Percentiles rank a stretch among this genome's conserved stretches.
Conservation (phyloP, 73 alveolate genomes). For the Uronychia setigera region DNA sequence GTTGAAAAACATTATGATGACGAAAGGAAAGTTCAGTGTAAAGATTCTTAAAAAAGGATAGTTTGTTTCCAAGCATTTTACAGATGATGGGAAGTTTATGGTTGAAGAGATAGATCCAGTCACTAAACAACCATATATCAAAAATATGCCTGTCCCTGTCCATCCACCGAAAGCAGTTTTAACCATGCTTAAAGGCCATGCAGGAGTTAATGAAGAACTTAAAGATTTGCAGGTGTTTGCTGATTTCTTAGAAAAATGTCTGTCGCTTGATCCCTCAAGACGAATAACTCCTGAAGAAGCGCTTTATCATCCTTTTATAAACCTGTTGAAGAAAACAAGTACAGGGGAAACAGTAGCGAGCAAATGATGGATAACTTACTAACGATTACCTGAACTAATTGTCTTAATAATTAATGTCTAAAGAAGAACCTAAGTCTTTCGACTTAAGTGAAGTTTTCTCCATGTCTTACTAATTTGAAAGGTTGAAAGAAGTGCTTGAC, state of each 20-base stretch:
- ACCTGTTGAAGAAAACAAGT: slow-evolving; percentile 23
- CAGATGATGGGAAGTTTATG: slow-evolving; percentile 45
- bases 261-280: slow-evolving; percentile 79
- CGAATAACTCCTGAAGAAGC: slow-evolving; percentile 92
- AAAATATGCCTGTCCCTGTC: slow-evolving; percentile 48
- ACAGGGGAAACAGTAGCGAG: not conserved
- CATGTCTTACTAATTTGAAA: not conserved
- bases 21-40: slow-evolving; percentile 73
- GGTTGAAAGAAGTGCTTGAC: not conserved
- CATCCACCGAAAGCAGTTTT: slow-evolving; percentile 50
- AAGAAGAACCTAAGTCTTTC: not conserved
- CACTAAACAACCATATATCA: slow-evolving; percentile 49
- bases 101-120: slow-evolving; percentile 66
- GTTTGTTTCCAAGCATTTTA: slow-evolving; percentile 63
- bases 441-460: not conserved
- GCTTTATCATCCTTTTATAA: slow-evolving; percentile 83
- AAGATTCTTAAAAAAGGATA: slow-evolving; percentile 67
- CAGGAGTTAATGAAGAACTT: slow-evolving; percentile 45
- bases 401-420: not conserved
- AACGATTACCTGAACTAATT: too few relatives aligned
- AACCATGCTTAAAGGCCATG: slow-evolving; percentile 26
- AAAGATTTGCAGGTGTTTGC: slow-evolving; percentile 61
- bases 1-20: slow-evolving; percentile 76
- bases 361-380: not conserved
- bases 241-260: slow-evolving; percentile 84